Percentiles rank a stretch among this genome's conserved stretches.
These are phyloP conservation scores for Eucalyptus marginata DNA, from an alignment of 345 rosid genomes.

Conservation along the genomic window DNA sequence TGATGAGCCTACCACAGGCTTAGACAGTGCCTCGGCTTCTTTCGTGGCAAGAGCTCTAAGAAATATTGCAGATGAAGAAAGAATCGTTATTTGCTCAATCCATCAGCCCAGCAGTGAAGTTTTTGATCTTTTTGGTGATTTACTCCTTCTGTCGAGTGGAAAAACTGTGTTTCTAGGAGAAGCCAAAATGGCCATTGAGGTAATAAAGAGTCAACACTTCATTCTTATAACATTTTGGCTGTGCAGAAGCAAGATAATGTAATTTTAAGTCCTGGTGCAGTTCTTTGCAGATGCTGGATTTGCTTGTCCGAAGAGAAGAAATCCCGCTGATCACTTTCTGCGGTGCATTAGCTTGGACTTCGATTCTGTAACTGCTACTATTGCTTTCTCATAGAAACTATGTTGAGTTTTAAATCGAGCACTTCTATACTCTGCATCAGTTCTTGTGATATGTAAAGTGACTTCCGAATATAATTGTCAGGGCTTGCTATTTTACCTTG, in stretches of 20 bases:
- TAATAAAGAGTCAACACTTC: background rate
- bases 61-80: conserved; percentile 2
- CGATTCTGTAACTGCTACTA: background rate
- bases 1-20: conserved; percentile 38
- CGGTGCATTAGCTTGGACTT: background rate
- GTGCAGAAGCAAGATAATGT: background rate
- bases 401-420: background rate
- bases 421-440: background rate
- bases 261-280: background rate
- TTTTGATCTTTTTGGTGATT: conserved; percentile 19
- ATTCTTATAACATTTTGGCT: background rate
- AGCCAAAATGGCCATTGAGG: conserved; percentile 10
- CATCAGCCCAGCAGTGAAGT: conserved; percentile 36
- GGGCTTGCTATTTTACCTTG: background rate
- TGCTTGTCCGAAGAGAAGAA: conserved; percentile 29
- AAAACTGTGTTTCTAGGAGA: conserved; percentile 5
- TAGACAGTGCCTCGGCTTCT: conserved; percentile 36
- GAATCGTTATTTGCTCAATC: conserved; percentile 20
- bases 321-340: background rate
- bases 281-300: conserved; percentile 36
- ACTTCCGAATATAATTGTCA: background rate
- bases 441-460: background rate
- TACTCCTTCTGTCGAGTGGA: conserved; percentile 27
- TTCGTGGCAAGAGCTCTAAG: conserved; percentile 13
- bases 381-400: background rate